Base-by-base conservation (phyloP, 495 filamentous ascomycete genomes). In the Cairneyella variabilis region DNA sequence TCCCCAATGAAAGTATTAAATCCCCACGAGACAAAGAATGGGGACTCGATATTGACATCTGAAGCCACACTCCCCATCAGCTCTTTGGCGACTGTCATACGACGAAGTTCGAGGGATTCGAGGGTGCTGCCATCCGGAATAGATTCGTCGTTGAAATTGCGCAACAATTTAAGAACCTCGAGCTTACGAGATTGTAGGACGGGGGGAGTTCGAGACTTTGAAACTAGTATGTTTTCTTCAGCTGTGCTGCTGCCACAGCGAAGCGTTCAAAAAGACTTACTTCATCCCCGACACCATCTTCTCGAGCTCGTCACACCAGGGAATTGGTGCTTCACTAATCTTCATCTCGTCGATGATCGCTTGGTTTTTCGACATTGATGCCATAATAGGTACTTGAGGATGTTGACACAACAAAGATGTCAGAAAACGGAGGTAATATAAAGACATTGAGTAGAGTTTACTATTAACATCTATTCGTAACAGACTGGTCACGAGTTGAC, bases 271-370 rank as follows among this genome's bases (percentile, higher is more conserved):
- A 32, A 25, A n/a, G 27, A 26, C 28, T 16, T 42, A 80, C 74
- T 76, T 59, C 75, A 78, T 76, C 1, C 76, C 75, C 0, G 75
- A 78, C 32, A 79, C 73, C 77, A 80, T 80, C 16, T 72, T 69
- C 57, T 78, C 76, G 46, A 77, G 78, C 37, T 79, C 72, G 10
- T 76, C 72, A 44, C 75, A 70, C 68, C 54, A 57, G 10, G 54
- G 54, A 20, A 57, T 26, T 8, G 39, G 41, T 8, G 46, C 39
- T 7, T 37, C 34, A 26, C 52, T 55, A 14, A 8, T 23, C 20
- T 48, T 48, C 16, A 55, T 22, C n/a, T 48, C 3, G 20, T 30
- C 32, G 12, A 55, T 55, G 11, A 46, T 21, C 5, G 25, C 11
- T 23, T 45, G 40, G 23, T 42, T 32, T 20, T 28, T 40, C 18